Base-by-base conservation (phyloP, 2,329 filamentous ascomycete genomes). In the Xylariales sp. region DNA sequence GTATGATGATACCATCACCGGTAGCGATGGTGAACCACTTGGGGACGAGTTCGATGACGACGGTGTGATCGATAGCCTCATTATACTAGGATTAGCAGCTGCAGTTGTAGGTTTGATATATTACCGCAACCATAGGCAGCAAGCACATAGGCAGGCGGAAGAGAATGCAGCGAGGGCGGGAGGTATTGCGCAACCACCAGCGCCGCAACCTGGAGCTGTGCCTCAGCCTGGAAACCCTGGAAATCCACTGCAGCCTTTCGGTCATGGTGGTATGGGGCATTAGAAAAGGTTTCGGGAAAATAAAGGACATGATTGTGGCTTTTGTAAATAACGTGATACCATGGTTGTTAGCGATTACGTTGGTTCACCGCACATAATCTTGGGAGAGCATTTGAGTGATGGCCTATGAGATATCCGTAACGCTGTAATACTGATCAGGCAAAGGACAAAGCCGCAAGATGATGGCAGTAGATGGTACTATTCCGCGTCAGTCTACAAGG, bases 61-160 rank as follows among this genome's bases (percentile, higher is more conserved):
- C 34, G 86, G 88, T 10, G 68, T 95, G 12, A 44, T 96, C 9
- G 93, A 97, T 63, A 91, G 85, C 31, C 64, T 96, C 18, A 70
- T 95, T 32, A 94, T 98, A 47, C 71, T 96, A 11, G 83, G 78
- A 1, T 68, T 97, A 11, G 83, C 86, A 1, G 80, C 82, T 11
- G 80, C 81, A 1, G 71, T 97, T 40, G 80, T 86, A 0, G 78
- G 86, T 39, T 69, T 97, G 22, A 74, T 97, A 12, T 95, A 89
- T 63, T 91, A 93, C 60, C 73, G 87, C 15, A 82, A 88, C 48
- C 81, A 80, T 56, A 70, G 80, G 45, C 84, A 88, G 56, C 70
- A 82, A 50, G 72, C 68, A 21, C 71, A 74, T 38, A 63, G 54
- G 24, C 48, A 56, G 39, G 59, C 51, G 2, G 58, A 61, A 46